Percentiles rank a stretch among this genome's conserved stretches.
Evolutionary conservation across 768 basidiomycete genomes (phyloP).

Genomic region (Sistotremastrum suecicum): DNA sequence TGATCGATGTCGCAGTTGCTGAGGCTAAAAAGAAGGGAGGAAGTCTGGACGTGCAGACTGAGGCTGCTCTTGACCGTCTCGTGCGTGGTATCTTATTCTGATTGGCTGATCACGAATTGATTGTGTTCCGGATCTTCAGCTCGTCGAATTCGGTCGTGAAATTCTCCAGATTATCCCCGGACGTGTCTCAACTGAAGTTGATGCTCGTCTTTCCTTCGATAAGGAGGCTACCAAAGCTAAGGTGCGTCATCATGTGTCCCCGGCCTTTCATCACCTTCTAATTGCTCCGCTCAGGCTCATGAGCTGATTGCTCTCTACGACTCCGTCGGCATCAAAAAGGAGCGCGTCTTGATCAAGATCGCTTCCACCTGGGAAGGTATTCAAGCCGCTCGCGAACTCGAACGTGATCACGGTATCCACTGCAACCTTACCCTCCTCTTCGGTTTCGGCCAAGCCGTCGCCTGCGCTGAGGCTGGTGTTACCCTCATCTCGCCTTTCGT

Average conservation of each 20-base stretch:
- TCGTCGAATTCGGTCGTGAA: slow-evolving; percentile 95
- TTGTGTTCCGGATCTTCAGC: slow-evolving; percentile 27
- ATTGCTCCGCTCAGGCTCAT: slow-evolving; percentile 19
- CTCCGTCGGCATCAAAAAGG: slow-evolving; percentile 84
- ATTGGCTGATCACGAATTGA: slow-evolving; percentile 1
- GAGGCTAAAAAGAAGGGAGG: slow-evolving; percentile 75
- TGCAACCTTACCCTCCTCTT: slow-evolving; percentile 99
- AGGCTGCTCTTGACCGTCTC: slow-evolving; percentile 78
- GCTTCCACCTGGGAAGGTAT: slow-evolving; percentile 99
- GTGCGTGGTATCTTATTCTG: slow-evolving; percentile 28
- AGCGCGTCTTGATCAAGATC: slow-evolving; percentile 97
- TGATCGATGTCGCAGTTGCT: slow-evolving; percentile 64
- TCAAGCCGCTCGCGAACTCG: slow-evolving; percentile 94
- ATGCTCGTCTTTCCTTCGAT: slow-evolving; percentile 94
- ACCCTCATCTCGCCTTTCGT: slow-evolving; percentile 99
- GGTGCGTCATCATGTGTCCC: slow-evolving; percentile 21
- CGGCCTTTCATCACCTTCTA: no score
- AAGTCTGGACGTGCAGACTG: slow-evolving; percentile 56
- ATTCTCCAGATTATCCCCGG: slow-evolving; percentile 94
- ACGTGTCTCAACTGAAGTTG: slow-evolving; percentile 97
- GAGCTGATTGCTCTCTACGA: slow-evolving; percentile 86
- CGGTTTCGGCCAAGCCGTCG: slow-evolving; percentile 97
- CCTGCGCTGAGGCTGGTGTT: slow-evolving; percentile 95
- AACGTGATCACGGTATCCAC: slow-evolving; percentile 86
- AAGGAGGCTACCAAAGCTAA: slow-evolving; percentile 85